phyloP scores from a whole-genome alignment of 202 grass and related monocot species.

The Setaria italica region DNA sequence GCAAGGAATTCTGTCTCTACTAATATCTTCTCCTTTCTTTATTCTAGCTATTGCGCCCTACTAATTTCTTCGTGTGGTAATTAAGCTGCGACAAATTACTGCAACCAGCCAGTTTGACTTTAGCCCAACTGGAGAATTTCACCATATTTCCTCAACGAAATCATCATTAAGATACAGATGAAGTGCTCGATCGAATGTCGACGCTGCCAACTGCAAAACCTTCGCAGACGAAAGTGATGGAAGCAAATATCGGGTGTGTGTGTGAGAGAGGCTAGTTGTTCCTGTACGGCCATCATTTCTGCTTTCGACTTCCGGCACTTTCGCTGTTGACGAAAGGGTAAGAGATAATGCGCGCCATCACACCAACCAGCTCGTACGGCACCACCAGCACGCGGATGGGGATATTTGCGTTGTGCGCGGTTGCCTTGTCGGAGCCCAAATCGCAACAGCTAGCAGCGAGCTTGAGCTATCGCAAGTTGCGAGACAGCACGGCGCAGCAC shows the following conservation, averaged over 20 bases:
- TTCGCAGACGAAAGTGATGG: neutral
- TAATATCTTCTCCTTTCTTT: neutral
- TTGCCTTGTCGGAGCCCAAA: conserved; percentile 8
- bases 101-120: neutral
- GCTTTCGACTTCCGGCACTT: neutral
- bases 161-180: neutral
- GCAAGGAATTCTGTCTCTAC: neutral
- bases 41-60: neutral
- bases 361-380: conserved; percentile 4
- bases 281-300: neutral
- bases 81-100: neutral
- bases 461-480: neutral
- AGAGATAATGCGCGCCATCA: neutral
- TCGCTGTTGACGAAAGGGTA: neutral
- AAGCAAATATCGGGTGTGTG: neutral
- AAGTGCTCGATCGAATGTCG: neutral
- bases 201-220: too few relatives aligned
- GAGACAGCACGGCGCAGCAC: neutral
- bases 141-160: neutral
- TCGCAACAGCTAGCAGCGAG: neutral
- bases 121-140: neutral
- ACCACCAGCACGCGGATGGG: neutral
- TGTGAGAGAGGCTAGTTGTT: neutral
- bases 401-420: conserved; percentile 10
- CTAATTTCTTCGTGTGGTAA: neutral